Conservation (phyloP, 257 asterid species). For the Capsicum pubescens region DNA sequence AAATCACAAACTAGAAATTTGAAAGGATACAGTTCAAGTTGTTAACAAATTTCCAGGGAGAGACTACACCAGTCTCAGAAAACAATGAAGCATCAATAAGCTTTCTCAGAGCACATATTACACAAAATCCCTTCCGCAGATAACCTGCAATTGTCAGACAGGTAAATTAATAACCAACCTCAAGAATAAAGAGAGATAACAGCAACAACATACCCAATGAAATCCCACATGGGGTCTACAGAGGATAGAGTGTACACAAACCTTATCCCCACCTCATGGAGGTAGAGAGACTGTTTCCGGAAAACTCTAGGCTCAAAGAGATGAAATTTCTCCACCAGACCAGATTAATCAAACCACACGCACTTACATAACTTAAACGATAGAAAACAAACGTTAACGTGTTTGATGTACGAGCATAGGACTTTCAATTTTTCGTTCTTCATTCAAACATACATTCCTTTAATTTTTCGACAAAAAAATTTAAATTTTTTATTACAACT, state of each 20-base stretch:
- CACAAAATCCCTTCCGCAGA: constrained; percentile 50
- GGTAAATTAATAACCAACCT: not conserved
- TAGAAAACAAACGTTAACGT: not conserved
- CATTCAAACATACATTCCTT: not conserved
- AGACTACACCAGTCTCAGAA: constrained; percentile 41
- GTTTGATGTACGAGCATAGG: not conserved
- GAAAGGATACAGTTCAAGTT: constrained; percentile 84
- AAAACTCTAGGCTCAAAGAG: no score
- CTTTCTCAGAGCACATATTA: constrained; percentile 56
- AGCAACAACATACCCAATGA: no score
- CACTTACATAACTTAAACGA: not conserved
- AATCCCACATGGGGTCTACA: no score
- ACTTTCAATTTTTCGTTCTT: not conserved
- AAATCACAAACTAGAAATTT: constrained; percentile 21
- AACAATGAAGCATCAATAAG: constrained; percentile 51
- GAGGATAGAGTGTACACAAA: no score
- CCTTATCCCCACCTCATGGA: no score
- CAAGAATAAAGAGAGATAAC: not conserved
- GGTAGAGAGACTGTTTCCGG: no score
- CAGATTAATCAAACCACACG: no score
- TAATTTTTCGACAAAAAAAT: not conserved
- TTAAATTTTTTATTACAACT: not conserved
- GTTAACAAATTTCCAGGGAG: constrained; percentile 59
- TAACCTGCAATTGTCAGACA: constrained; percentile 51
- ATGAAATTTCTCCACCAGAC: not conserved